Conservation (phyloP, 352 stramenopile genomes). For the Lagenidium giganteum region DNA sequence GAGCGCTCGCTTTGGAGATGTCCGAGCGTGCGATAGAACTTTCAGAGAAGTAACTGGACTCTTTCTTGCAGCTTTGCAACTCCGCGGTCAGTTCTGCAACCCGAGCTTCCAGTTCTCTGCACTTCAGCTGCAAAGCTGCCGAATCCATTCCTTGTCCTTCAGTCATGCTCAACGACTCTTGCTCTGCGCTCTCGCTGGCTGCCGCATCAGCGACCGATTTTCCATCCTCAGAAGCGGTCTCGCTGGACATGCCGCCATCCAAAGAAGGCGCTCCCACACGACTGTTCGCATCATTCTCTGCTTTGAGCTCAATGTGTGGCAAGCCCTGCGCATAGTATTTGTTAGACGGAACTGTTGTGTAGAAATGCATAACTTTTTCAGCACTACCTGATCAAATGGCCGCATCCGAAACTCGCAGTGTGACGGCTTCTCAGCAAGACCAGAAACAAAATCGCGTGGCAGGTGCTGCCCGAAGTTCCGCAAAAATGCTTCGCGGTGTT, state of each 20-base stretch:
- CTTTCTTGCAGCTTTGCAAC: conserved; percentile 57
- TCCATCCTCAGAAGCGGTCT: no score
- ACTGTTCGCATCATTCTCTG: no score
- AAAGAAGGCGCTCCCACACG: no score
- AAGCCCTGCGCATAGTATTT: no score
- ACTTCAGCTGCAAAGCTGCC: conserved; percentile 39
- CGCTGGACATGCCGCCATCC: no score
- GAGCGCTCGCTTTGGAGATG: conserved; percentile 49
- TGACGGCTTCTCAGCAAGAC: conserved; percentile 69
- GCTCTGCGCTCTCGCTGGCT: conserved; percentile 5
- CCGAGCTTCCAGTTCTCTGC: conserved; percentile 45
- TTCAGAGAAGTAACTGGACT: conserved; percentile 50
- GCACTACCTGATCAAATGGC: conserved; percentile 53
- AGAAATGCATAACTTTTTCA: not conserved
- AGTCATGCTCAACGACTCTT: no score
- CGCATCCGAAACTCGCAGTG: conserved; percentile 79
- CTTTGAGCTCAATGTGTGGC: conserved; percentile 37
- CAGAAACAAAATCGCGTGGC: conserved; percentile 63
- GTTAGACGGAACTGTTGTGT: no score
- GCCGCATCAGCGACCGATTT: not conserved
- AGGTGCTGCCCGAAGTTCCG: conserved; percentile 63
- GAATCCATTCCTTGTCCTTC: no score
- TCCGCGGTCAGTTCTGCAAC: conserved; percentile 45
- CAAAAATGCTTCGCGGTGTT: conserved; percentile 59
- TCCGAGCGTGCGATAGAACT: conserved; percentile 52